Percentiles rank a stretch among this genome's conserved stretches.
Evolutionary conservation across 768 basidiomycete genomes (phyloP).

Genomic region (Kwoniella botswanensis): DNA sequence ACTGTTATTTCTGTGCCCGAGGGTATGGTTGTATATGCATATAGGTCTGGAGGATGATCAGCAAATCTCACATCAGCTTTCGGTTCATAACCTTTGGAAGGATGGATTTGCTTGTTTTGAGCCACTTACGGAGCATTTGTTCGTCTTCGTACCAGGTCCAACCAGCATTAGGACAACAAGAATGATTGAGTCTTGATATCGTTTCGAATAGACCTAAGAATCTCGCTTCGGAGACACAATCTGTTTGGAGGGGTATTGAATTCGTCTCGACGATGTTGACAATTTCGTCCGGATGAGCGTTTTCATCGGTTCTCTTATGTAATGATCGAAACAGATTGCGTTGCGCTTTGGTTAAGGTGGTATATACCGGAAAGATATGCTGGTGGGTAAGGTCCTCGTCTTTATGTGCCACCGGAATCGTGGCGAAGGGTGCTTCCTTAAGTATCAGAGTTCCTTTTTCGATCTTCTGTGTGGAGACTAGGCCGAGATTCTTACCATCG

Average conservation of each 20-base stretch:
- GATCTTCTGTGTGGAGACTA: background rate
- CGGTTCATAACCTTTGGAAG: background rate
- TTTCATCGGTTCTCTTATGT: background rate
- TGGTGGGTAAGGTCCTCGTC: conserved; percentile 2
- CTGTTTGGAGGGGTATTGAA: conserved; percentile 12
- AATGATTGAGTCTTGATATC: conserved; percentile 23
- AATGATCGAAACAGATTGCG: background rate
- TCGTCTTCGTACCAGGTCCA: conserved; percentile 24
- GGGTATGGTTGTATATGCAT: conserved; percentile 20
- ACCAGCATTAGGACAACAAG: conserved; percentile 22
- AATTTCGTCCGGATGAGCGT: background rate
- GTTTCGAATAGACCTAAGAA: conserved; percentile 15
- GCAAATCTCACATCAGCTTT: background rate
- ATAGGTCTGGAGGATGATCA: conserved; percentile 1
- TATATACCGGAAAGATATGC: background rate
- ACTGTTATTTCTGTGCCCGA: conserved; percentile 17
- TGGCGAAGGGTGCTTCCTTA: conserved; percentile 5
- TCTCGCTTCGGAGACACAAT: background rate
- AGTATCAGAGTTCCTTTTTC: conserved; percentile 10
- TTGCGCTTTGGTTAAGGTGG: background rate
- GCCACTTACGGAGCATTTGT: conserved; percentile 18
- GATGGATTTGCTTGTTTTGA: background rate
- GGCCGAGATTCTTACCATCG: conserved; percentile 5
- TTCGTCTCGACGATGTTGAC: conserved; percentile 24
- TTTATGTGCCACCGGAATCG: background rate